Evolutionary conservation across 148 eudicot genomes (phyloP).

Genomic region (Persicaria maculosa): DNA sequence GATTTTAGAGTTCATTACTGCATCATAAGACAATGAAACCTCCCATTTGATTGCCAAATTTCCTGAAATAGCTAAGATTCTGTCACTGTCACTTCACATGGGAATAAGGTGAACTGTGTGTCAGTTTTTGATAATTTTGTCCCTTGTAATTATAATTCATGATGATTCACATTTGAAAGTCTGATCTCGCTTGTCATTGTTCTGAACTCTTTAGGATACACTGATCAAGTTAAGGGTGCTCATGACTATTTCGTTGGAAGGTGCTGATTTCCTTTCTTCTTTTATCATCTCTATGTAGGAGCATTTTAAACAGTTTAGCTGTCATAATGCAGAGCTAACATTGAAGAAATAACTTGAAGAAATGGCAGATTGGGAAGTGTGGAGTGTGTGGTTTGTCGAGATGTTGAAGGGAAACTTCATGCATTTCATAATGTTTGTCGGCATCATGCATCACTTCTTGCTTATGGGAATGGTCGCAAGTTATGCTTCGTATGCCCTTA

Average conservation of each 20-base stretch:
- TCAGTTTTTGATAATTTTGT: not conserved
- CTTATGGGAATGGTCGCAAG: conserved; percentile 58
- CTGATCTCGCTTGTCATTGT: not conserved
- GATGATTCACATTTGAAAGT: not conserved
- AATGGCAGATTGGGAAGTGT: conserved; percentile 69
- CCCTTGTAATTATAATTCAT: not conserved
- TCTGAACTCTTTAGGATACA: conserved; percentile 15
- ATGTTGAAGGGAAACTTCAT: conserved; percentile 44
- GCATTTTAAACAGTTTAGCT: not conserved
- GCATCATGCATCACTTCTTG: conserved; percentile 90
- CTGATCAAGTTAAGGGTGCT: conserved; percentile 55
- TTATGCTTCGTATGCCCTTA: conserved; percentile 94
- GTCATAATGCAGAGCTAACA: not conserved
- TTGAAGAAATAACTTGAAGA: conserved; percentile 13
- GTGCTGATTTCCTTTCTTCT: conserved; percentile 21
- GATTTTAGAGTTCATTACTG: not conserved
- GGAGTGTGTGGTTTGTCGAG: conserved; percentile 81
- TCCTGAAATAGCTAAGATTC: not conserved
- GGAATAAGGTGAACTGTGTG: not conserved
- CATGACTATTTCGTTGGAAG: conserved; percentile 83
- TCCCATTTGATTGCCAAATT: not conserved
- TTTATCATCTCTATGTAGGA: not conserved
- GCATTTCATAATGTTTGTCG: conserved; percentile 98
- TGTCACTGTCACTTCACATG: too few relatives aligned
- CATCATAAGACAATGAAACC: not conserved